Conservation (phyloP, 1,284 basidiomycete species). For the Ceratobasidium sp. region DNA sequence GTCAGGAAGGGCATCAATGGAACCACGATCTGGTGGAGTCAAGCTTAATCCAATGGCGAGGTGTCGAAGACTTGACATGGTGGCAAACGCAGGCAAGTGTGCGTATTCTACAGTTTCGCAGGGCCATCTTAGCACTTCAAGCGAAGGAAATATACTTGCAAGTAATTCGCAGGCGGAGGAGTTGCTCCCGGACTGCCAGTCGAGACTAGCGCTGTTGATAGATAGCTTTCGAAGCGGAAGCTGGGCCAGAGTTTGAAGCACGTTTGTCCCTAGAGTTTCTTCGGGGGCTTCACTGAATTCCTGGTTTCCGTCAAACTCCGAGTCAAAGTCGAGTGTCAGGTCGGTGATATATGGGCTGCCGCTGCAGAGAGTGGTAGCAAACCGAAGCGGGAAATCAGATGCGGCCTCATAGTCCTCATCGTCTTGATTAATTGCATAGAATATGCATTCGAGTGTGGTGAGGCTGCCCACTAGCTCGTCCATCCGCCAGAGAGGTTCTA, state of each 20-base stretch:
- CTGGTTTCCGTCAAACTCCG: no score
- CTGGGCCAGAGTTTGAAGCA: neutral
- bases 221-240: neutral
- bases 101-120: no score
- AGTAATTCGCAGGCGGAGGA: neutral
- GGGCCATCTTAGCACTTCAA: slow-evolving; percentile 1
- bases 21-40: no score
- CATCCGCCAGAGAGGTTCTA: neutral
- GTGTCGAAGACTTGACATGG: neutral
- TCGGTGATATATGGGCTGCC: neutral
- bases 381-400: neutral
- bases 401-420: neutral
- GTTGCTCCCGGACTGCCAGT: no score
- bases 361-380: neutral
- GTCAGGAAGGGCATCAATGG: no score
- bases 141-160: neutral
- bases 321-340: neutral
- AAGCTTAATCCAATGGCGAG: neutral
- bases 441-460: neutral
- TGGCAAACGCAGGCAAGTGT: neutral
- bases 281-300: neutral
- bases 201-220: neutral
- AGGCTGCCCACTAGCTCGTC: neutral
- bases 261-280: neutral
- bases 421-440: neutral